Evolutionary conservation across 129 eudicot genomes (phyloP).

Genomic region (Lactuca sativa): DNA sequence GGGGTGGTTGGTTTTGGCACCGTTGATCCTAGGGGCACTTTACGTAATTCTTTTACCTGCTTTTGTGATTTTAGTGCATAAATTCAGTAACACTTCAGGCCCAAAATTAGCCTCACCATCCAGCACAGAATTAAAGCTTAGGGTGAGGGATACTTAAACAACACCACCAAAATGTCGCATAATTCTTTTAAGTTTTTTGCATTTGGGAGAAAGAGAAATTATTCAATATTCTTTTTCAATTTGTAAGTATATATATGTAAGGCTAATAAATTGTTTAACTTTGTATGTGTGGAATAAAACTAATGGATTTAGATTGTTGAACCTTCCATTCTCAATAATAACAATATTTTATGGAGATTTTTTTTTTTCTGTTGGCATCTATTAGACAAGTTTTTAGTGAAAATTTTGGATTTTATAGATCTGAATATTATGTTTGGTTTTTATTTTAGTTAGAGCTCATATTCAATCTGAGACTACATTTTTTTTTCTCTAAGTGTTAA

Average conservation of each 20-base stretch:
- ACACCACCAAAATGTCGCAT: not conserved
- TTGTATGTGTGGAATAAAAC: constrained; percentile 9
- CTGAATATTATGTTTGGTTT: no score
- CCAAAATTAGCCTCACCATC: constrained; percentile 23
- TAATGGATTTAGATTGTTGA: constrained; percentile 20
- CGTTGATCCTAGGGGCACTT: constrained; percentile 31
- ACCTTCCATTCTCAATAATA: not conserved
- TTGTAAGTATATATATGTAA: constrained; percentile 8
- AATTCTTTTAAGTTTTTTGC: not conserved
- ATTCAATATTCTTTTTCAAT: constrained; percentile 12
- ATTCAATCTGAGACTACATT: no score
- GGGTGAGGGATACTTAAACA: constrained; percentile 28
- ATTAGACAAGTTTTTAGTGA: no score
- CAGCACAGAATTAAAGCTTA: constrained; percentile 27
- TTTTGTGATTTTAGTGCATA: constrained; percentile 32
- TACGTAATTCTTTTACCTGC: constrained; percentile 28
- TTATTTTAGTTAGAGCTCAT: no score
- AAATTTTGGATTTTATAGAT: no score
- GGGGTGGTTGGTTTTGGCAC: constrained; percentile 43
- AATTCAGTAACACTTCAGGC: constrained; percentile 19
- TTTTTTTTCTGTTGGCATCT: no score
- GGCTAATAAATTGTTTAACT: not conserved
- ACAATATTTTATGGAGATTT: not conserved
- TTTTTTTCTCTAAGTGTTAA: no score
- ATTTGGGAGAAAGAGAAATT: not conserved